Percentiles rank a stretch among this genome's conserved stretches.
These are phyloP conservation scores for Cercospora beticola DNA, from an alignment of 2,329 filamentous ascomycete genomes.

Conservation along the genomic window DNA sequence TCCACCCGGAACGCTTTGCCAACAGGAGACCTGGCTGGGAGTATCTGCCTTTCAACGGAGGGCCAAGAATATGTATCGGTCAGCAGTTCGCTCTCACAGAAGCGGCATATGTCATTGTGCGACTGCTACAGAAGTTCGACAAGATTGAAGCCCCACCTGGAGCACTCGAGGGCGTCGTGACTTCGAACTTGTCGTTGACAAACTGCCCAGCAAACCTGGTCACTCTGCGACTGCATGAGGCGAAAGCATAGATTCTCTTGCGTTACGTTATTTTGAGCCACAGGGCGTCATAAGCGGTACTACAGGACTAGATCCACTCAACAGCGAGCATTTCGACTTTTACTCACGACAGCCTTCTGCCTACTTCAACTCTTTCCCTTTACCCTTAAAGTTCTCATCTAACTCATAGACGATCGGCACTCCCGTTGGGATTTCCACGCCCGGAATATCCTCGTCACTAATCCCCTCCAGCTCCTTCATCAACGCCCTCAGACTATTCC, in stretches of 20 bases:
- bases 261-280: neutral
- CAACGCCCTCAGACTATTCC: neutral
- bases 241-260: slow-evolving; percentile 7
- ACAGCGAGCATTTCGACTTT: neutral
- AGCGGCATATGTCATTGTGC: slow-evolving; percentile 34
- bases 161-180: slow-evolving; percentile 24
- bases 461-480: neutral
- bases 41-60: slow-evolving; percentile 38
- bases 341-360: neutral
- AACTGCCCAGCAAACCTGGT: slow-evolving; percentile 32
- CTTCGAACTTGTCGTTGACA: slow-evolving; percentile 33
- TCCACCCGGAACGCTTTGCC: slow-evolving; percentile 40
- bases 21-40: slow-evolving; percentile 35
- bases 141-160: slow-evolving; percentile 29
- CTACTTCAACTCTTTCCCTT: neutral
- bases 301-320: neutral
- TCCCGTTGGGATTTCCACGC: neutral
- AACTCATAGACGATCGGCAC: neutral
- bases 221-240: slow-evolving; percentile 31
- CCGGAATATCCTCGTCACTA: neutral
- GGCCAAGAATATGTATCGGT: slow-evolving; percentile 82
- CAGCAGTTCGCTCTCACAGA: slow-evolving; percentile 64
- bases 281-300: neutral
- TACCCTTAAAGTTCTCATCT: neutral
- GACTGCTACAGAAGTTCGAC: slow-evolving; percentile 37